Evolutionary conservation across 352 stramenopile species (phyloP), one percentile per base, ranked within the genome.

Genomic region (Globisporangium echinulatum): DNA sequence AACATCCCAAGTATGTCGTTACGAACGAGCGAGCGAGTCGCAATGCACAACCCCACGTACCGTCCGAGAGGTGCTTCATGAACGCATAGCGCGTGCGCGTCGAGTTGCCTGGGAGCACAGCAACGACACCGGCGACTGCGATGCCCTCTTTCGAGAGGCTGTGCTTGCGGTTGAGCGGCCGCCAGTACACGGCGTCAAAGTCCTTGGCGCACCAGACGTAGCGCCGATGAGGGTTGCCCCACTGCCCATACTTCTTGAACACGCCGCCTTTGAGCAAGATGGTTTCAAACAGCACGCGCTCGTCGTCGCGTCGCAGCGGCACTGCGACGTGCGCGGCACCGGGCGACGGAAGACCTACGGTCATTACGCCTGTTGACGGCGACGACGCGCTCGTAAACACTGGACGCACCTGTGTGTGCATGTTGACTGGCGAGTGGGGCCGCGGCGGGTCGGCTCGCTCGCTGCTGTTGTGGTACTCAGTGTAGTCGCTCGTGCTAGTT

Each of bases 181-280:
- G 71, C 80, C 80, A 90, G 58, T 74, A 85, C 7, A 90, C 62
- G 1, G 66, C 72, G 40, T 85, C 77, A 48, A 86, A 78, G n/a
- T 82, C 81, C 37, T 79, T 82, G 9, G 69, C 76, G 62, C 77
- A 85, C 81, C 81, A 90, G 4, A 90, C 76, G 57, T 83, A 90
- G 14, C 81, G 75, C 36, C 78, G 69, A 53, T 88, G 81, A n/a
- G 81, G 81, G 44, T 85, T 84, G 11, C 81, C 77, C 81, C 81
- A 90, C 50, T 88, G 78, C 0, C 78, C 81, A 50, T 88, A 87
- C 59, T 90, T 88, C 56, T 87, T 87, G 52, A 90, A 90, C 15
- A 88, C 72, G 7, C 74, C 77, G 36, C 81, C 77, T 64, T 88
- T 85, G 44, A 86, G 65, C 53, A 88, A 52, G 61, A 86, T 82